Percentiles rank a stretch among this genome's conserved stretches.
phyloP scores from a whole-genome alignment of 2,329 filamentous ascomycete species.

The Pestalotiopsis sp. region DNA sequence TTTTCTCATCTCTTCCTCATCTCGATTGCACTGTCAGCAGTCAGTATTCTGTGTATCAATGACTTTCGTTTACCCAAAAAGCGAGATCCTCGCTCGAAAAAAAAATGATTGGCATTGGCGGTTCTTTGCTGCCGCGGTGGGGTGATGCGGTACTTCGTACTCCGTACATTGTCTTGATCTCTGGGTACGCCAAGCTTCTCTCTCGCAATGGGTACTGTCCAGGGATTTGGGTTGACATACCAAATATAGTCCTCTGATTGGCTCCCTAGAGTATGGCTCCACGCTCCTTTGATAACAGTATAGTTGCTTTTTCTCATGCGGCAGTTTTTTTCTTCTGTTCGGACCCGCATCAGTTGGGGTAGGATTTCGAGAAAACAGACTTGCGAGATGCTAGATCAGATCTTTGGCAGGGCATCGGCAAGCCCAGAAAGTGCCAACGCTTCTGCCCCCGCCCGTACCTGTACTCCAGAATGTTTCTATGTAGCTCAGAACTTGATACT shows the following conservation, averaged over 20 bases:
- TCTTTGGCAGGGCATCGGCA: background rate
- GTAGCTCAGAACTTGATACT: too few species aligned
- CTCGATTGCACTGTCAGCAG: background rate
- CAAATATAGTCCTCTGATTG: background rate
- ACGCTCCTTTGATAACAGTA: background rate
- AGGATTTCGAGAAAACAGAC: background rate
- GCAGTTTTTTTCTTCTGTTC: background rate
- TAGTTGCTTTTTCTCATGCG: background rate
- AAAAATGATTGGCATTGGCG: background rate
- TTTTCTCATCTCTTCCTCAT: background rate
- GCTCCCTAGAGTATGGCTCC: background rate
- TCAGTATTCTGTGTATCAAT: background rate
- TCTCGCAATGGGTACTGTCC: background rate
- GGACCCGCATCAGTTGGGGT: background rate
- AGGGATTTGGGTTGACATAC: background rate
- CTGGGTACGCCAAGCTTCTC: background rate
- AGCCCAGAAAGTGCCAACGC: background rate
- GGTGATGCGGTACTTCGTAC: background rate
- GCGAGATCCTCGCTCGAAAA: background rate
- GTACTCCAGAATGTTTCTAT: too few species aligned
- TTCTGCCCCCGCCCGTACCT: background rate
- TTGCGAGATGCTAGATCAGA: background rate
- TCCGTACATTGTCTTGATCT: background rate
- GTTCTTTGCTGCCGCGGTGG: background rate
- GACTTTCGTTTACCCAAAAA: too few species aligned